Conservation (phyloP, 768 basidiomycete genomes). For the Leccinum rimulosum region DNA sequence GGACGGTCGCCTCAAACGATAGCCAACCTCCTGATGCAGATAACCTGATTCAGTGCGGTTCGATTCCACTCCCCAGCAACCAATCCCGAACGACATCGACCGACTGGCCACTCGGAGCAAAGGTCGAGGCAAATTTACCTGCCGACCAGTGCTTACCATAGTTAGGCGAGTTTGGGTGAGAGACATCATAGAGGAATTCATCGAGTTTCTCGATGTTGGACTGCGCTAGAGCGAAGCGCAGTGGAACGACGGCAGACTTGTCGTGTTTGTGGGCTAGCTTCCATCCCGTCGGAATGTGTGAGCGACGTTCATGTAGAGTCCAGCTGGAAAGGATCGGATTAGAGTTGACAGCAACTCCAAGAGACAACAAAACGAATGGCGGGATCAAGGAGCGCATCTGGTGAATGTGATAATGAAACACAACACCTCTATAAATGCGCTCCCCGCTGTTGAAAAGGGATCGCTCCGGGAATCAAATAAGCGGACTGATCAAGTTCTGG, state of each 20-base stretch:
- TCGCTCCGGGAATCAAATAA: too few relatives aligned
- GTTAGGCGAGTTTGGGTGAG: slow-evolving; percentile 41
- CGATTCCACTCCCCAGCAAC: slow-evolving; percentile 39
- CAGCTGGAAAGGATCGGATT: slow-evolving; percentile 7
- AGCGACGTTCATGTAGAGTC: slow-evolving; percentile 27
- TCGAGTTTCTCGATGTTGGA: slow-evolving; percentile 40
- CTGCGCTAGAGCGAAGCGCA: slow-evolving; percentile 46
- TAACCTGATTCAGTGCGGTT: slow-evolving; percentile 32
- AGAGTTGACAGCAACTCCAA: slow-evolving; percentile 12
- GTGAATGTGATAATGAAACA: background rate
- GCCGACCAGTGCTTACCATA: slow-evolving; percentile 49
- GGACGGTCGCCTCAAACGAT: slow-evolving; percentile 36
- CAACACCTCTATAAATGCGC: background rate
- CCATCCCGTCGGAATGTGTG: slow-evolving; percentile 41
- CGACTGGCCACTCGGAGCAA: slow-evolving; percentile 39
- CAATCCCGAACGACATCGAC: slow-evolving; percentile 39
- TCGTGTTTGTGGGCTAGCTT: slow-evolving; percentile 27
- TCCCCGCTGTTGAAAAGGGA: too few relatives aligned
- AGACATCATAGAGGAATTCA: slow-evolving; percentile 40
- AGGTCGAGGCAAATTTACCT: slow-evolving; percentile 36
- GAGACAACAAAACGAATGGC: slow-evolving; percentile 20
- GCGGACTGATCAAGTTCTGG: too few relatives aligned
- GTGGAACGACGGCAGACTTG: slow-evolving; percentile 34
- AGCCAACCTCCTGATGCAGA: slow-evolving; percentile 39
- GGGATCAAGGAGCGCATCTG: slow-evolving; percentile 19